A percentile compares a stretch with the other conserved stretches of the same genome.
Conservation (phyloP, 1,284 basidiomycete species). For the Sanghuangporus baumii region DNA sequence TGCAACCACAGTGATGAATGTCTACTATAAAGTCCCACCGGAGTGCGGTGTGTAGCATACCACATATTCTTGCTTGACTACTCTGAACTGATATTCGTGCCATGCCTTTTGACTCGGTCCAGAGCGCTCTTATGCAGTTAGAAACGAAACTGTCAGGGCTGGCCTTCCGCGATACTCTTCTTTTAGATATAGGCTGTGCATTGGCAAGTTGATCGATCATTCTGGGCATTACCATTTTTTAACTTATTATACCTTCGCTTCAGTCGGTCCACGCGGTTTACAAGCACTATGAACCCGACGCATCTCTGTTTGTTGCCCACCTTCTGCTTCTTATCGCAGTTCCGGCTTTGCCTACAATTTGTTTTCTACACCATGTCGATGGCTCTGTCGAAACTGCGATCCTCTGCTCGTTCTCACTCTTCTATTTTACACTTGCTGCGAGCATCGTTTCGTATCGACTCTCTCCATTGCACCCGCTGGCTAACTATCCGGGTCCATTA, state of each 20-base stretch:
- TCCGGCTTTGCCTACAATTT: not conserved
- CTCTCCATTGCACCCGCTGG: constrained; percentile 24
- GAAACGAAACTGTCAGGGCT: not conserved
- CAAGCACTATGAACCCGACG: constrained; percentile 4
- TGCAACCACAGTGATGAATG: too few species aligned
- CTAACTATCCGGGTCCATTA: constrained; percentile 22
- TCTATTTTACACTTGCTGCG: constrained; percentile 15
- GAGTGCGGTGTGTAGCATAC: too few species aligned
- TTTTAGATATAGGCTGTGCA: constrained; percentile 1
- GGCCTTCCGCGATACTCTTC: not conserved
- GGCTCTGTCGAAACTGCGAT: constrained; percentile 19
- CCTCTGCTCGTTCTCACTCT: constrained; percentile 18
- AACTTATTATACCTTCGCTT: too few species aligned
- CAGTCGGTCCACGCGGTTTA: constrained; percentile 9
- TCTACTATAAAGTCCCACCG: too few species aligned
- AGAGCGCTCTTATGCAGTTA: not conserved
- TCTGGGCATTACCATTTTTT: too few species aligned
- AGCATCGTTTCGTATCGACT: constrained; percentile 21
- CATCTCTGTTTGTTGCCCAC: not conserved
- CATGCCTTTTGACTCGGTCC: too few species aligned
- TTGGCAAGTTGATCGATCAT: not conserved
- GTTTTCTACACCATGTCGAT: constrained; percentile 10
- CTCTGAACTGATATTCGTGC: too few species aligned
- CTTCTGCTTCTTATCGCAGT: not conserved
- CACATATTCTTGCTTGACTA: too few species aligned